Conservation (phyloP, 2,329 filamentous ascomycete species). For the Ophiobolus disseminans region DNA sequence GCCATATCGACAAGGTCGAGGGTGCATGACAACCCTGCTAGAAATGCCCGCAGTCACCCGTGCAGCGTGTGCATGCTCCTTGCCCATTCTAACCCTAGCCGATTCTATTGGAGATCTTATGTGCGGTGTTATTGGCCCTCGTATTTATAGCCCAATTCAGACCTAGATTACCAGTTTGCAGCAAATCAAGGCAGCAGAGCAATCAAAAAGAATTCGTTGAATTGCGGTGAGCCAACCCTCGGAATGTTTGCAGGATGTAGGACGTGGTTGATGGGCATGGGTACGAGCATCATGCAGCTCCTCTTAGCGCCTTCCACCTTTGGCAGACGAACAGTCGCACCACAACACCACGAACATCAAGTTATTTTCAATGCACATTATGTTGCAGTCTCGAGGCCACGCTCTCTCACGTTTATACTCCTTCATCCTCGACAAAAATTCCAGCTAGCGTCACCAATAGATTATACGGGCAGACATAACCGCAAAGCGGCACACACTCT, state of each 20-base stretch:
- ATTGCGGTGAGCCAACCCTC: too few relatives aligned
- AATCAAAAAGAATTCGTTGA: too few relatives aligned
- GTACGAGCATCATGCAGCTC: background rate
- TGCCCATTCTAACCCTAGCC: background rate
- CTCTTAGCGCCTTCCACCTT: background rate
- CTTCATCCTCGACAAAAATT: too few relatives aligned
- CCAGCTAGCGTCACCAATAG: too few relatives aligned
- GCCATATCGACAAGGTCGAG: conserved; percentile 23
- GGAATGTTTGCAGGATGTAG: too few relatives aligned
- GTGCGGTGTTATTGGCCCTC: background rate
- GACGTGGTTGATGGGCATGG: background rate
- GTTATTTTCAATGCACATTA: too few relatives aligned
- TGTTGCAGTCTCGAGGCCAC: background rate
- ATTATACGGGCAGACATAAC: too few relatives aligned
- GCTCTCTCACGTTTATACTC: background rate
- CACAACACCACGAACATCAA: background rate
- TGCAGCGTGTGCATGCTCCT: background rate
- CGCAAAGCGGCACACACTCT: background rate
- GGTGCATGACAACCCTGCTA: conserved; percentile 16
- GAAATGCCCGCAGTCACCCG: background rate
- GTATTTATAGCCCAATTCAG: background rate
- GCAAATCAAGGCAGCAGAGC: too few relatives aligned
- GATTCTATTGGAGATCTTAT: background rate
- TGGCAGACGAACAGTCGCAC: background rate
- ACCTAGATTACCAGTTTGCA: too few relatives aligned